Percentiles rank a stretch among this genome's conserved stretches.
These are phyloP conservation scores for Tetrastigma voinierianum DNA, from an alignment of 164 flowering plant genomes.

Conservation along the genomic window DNA sequence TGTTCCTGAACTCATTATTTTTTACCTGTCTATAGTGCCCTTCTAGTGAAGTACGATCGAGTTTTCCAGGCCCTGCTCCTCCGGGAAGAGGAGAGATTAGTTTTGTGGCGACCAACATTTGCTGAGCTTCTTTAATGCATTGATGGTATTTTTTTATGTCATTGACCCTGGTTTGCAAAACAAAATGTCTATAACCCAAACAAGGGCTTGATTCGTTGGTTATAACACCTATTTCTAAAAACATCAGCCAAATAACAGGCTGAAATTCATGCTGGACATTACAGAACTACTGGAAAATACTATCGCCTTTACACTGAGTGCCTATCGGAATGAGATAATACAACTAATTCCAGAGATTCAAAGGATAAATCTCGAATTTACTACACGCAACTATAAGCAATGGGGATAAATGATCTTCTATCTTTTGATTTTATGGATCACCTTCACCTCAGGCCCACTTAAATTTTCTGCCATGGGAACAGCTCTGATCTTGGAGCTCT, in stretches of 20 bases:
- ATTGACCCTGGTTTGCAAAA: constrained; percentile 93
- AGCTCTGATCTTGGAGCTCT: constrained; percentile 87
- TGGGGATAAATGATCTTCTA: constrained; percentile 91
- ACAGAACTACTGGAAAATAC: constrained; percentile 98
- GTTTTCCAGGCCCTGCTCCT: constrained; percentile 89
- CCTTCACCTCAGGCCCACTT: constrained; percentile 95
- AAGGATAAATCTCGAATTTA: constrained; percentile 79
- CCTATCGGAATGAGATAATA: constrained; percentile 89
- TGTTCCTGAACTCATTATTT: constrained; percentile 84
- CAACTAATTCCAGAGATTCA: constrained; percentile 94
- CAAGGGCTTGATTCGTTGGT: constrained; percentile 86
- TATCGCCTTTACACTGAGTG: constrained; percentile 94
- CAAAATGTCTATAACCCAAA: constrained; percentile 90
- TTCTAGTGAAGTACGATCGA: constrained; percentile 93
- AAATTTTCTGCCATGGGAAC: constrained; percentile 94
- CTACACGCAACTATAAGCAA: constrained; percentile 72
- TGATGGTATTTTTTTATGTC: constrained; percentile 88
- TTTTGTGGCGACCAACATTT: constrained; percentile 92
- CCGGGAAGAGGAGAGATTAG: constrained; percentile 97
- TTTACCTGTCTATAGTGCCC: constrained; percentile 92
- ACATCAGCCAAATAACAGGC: constrained; percentile 95
- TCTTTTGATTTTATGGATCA: constrained; percentile 95
- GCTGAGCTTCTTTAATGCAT: constrained; percentile 97
- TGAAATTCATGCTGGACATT: constrained; percentile 97
- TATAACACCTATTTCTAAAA: constrained; percentile 89